Percentiles rank a stretch among this genome's conserved stretches.
These are phyloP conservation scores for Tripterygium wilfordii DNA, from an alignment of 177 flowering plant genomes.

Conservation along the genomic window DNA sequence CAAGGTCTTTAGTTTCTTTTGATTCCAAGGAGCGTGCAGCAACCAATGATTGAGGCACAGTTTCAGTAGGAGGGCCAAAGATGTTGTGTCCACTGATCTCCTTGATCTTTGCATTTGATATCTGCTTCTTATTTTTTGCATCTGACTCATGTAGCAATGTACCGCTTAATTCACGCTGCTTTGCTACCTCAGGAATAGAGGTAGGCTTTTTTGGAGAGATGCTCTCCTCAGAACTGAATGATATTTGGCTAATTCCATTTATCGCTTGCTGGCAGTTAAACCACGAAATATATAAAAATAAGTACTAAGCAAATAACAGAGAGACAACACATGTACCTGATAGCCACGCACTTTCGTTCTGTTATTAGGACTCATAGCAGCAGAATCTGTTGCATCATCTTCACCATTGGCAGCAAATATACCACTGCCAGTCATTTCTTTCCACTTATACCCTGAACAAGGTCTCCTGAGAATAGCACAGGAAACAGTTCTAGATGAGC, in stretches of 20 bases:
- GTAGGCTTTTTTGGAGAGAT: slow-evolving; percentile 54
- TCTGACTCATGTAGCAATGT: slow-evolving; percentile 44
- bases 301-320: no score
- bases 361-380: slow-evolving; percentile 12
- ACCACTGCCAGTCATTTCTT: slow-evolving; percentile 49
- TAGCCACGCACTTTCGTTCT: slow-evolving; percentile 30
- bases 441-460: slow-evolving; percentile 44
- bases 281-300: no score
- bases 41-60: slow-evolving; percentile 36
- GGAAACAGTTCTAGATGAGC: not conserved
- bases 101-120: slow-evolving; percentile 55
- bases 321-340: slow-evolving; percentile 28
- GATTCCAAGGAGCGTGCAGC: slow-evolving; percentile 43
- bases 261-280: slow-evolving; percentile 40
- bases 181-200: slow-evolving; percentile 52
- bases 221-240: slow-evolving; percentile 42
- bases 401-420: slow-evolving; percentile 30
- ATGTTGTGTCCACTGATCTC: slow-evolving; percentile 75
- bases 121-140: slow-evolving; percentile 34
- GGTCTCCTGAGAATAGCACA: slow-evolving; percentile 34
- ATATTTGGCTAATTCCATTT: slow-evolving; percentile 55
- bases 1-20: slow-evolving; percentile 47
- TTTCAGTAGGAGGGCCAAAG: slow-evolving; percentile 64
- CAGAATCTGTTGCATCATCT: slow-evolving; percentile 24
- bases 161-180: slow-evolving; percentile 66